Evolutionary conservation across 2,329 filamentous ascomycete genomes (phyloP), one percentile per base, ranked within the genome.

Genomic region (Dendrostoma leiphaemia): DNA sequence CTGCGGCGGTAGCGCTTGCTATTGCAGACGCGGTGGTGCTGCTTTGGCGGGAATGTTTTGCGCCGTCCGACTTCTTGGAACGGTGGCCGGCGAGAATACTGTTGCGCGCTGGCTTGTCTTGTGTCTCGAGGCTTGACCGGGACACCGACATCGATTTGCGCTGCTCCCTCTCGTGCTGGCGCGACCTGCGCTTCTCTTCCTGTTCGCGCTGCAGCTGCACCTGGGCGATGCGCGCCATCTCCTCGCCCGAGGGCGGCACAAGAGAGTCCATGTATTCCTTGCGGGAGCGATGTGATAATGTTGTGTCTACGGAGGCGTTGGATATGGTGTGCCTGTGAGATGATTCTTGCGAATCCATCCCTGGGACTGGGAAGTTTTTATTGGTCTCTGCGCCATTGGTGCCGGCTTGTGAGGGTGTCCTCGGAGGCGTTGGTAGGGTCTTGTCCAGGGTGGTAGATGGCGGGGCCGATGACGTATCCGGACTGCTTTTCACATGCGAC

Each of bases 261-360:
- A 82, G 67, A 9, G 77, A 76, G 53, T 79, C 77, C 67, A 82
- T 71, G 62, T 82, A 82, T 56, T 72, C 67, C 59, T 74, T 71
- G 46, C 64, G 67, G 34, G 62, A 65, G 19, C 56, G 59, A 40
- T 59, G 54, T n/a, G 65, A 65, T 31, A 51, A 47, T 15, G 61
- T 61, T 31, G 61, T 60, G 43, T 64, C 56, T 48, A 57, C 52
- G 13, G 62, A 62, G 43, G 59, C 29, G 37, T 56, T 56, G 43
- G 62, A 61, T 31, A 15, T 32, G 28, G 34, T 51, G 7, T 48
- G 54, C 19, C 26, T 46, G 41, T 49, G 45, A 26, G 17, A 23
- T 4, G 38, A 41, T 13, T 5, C 10, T 5, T 46, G 41, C 19
- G 32, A 26, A 15, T 32, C 44, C 34, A 43, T 46, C 21, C 34